Conservation (phyloP, 176 grass and related monocot species). For the Carex cristatella region DNA sequence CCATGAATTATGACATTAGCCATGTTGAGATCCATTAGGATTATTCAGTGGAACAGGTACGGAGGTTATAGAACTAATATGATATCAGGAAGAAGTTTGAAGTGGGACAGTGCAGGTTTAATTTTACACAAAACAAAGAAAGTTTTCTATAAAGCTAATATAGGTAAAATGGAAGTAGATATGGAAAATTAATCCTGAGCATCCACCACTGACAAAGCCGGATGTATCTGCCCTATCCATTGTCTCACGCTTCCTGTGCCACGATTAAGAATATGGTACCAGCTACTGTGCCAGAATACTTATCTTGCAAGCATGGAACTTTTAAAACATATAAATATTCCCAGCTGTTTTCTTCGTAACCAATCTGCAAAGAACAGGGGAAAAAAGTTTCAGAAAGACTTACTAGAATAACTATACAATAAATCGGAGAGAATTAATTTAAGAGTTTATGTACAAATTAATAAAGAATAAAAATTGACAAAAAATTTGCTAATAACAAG, state of each 20-base stretch:
- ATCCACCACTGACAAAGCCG: conserved; percentile 80
- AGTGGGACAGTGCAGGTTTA: neutral
- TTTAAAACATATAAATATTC: neutral
- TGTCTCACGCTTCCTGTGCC: conserved; percentile 21
- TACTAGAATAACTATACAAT: neutral
- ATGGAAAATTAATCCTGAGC: conserved; percentile 38
- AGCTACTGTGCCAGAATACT: neutral
- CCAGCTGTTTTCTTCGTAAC: neutral
- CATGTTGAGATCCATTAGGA: conserved; percentile 66
- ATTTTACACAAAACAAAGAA: neutral
- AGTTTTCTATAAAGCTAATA: conserved; percentile 33
- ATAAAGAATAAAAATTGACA: neutral
- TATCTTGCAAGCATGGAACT: neutral
- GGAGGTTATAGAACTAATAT: neutral
- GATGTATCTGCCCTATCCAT: conserved; percentile 93
- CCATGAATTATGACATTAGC: conserved; percentile 42
- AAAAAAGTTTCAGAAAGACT: neutral
- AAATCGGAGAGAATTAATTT: neutral
- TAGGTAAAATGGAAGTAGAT: conserved; percentile 78
- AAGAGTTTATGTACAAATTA: neutral
- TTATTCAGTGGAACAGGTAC: neutral
- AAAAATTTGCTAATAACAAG: neutral
- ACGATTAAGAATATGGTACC: neutral
- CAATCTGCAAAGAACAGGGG: conserved; percentile 15
- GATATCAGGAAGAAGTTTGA: neutral